A percentile compares a stretch with the other conserved stretches of the same genome.
These are phyloP conservation scores for Exophiala sideris DNA, from an alignment of 2,329 filamentous ascomycete species.

Conservation along the genomic window DNA sequence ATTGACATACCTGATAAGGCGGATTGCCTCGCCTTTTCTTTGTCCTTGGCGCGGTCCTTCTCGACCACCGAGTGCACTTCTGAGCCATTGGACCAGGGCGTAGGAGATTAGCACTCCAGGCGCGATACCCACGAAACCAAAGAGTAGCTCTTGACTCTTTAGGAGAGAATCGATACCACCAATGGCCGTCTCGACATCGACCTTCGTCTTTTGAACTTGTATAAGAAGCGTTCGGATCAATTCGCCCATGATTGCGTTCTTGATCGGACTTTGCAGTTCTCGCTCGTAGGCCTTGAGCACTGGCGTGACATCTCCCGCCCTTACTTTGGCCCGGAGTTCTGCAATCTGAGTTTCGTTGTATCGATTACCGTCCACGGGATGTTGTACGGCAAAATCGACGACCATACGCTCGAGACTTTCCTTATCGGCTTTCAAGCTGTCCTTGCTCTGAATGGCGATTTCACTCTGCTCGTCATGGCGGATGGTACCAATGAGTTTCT, in stretches of 20 bases:
- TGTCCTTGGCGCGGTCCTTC: slow-evolving; percentile 63
- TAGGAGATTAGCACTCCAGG: slow-evolving; percentile 87
- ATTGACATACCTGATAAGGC: slow-evolving; percentile 63
- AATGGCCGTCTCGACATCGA: slow-evolving; percentile 94
- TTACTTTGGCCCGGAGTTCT: slow-evolving; percentile 73
- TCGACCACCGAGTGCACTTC: slow-evolving; percentile 65
- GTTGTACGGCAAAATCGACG: slow-evolving; percentile 86
- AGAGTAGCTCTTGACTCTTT: slow-evolving; percentile 94
- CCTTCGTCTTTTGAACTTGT: slow-evolving; percentile 98
- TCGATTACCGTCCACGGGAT: slow-evolving; percentile 56
- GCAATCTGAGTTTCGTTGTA: slow-evolving; percentile 68
- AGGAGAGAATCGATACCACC: slow-evolving; percentile 91
- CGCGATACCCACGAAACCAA: slow-evolving; percentile 89
- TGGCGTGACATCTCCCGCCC: slow-evolving; percentile 88
- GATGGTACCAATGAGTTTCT: slow-evolving; percentile 84
- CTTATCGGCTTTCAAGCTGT: slow-evolving; percentile 83
- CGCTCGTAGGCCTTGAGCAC: slow-evolving; percentile 88
- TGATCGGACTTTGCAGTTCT: slow-evolving; percentile 76
- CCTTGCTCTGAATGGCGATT: slow-evolving; percentile 93
- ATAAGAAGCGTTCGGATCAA: slow-evolving; percentile 87
- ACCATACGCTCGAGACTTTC: slow-evolving; percentile 97
- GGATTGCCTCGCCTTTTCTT: slow-evolving; percentile 66
- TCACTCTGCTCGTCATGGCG: slow-evolving; percentile 89
- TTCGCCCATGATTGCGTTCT: slow-evolving; percentile 79
- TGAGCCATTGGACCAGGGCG: slow-evolving; percentile 68